Evolutionary conservation across 208 protist genomes (phyloP).

Genomic region (Acanthamoeba rhysodes): DNA sequence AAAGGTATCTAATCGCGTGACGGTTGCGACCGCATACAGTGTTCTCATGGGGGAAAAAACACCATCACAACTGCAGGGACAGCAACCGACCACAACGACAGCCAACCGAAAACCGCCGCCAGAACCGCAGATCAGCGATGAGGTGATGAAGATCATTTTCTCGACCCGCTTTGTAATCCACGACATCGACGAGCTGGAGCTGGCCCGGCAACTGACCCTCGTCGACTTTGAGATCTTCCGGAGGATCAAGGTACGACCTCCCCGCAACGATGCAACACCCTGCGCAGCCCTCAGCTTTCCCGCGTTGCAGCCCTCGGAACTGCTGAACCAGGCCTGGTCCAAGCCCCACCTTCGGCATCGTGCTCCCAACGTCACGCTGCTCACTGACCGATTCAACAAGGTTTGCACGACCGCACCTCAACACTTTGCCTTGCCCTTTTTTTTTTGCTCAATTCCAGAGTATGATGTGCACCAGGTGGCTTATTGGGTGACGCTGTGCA

Average conservation of each 20-base stretch:
- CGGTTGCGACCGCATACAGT: no score
- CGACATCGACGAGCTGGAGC: conserved; percentile 60
- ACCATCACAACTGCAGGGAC: neutral
- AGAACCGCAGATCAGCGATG: conserved; percentile 18
- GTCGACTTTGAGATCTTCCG: conserved; percentile 74
- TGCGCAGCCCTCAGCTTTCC: neutral
- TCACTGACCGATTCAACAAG: conserved; percentile 52
- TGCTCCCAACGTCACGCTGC: neutral
- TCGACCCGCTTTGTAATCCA: neutral
- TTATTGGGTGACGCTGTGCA: neutral
- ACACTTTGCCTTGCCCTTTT: no score
- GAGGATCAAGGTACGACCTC: conserved; percentile 28
- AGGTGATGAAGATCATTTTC: conserved; percentile 60
- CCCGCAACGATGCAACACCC: no score
- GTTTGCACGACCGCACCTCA: neutral
- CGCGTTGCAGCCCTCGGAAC: neutral
- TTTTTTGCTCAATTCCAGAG: no score
- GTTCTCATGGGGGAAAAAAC: no score
- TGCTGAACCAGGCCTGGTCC: conserved; percentile 71
- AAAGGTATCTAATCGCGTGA: neutral
- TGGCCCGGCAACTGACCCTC: conserved; percentile 70
- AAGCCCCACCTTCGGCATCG: conserved; percentile 35
- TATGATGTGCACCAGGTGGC: neutral
- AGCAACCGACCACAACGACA: neutral
- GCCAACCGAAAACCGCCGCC: neutral